Base-by-base conservation (phyloP, 352 stramenopile species). In the Peronospora farinosa region DNA sequence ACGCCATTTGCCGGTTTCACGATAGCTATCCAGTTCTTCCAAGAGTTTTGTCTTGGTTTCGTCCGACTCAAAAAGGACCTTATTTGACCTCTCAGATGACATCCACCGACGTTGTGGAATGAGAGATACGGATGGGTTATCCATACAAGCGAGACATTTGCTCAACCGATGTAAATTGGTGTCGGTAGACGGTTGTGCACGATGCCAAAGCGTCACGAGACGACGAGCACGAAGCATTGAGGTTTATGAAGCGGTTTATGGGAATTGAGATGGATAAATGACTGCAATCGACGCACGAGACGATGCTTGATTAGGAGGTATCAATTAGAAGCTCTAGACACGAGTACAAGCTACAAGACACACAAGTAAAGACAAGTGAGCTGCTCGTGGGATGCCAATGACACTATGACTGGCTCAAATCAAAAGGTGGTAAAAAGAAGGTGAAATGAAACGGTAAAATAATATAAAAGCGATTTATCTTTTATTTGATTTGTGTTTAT, bases 1-100 rank as follows among this genome's bases (percentile, higher is more conserved):
- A 46, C 77, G 79, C 70, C 71, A 90, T 58, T 88, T 80, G 61
- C 79, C 79, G 1, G 42, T 78, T 28, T 88, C 77, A 17, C 74
- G 62, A 37, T 58, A 86, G 9, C 53, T 32, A 23, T 75, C 60
- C 15, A 90, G 55, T 21, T 84, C 74, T 6, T 57, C 41, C 44
- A 80, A 47, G 28, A 75, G 37, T 40, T 65, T 54, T 17, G 36
- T 41, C 50, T 69, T 55, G 13, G 32, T 2, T 6, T 49, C 54
- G 51, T 74, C 41, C 17, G 48, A 36, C 33, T 58, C 55, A 27
- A 50, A 17, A 8, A 32, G 25, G 15, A 47, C 28, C 17, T 47
- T 23, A 23, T 42, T 42, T 32, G 47, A 41, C 27, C 35, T 47
- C 48, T 65, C 53, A 5, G 47, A 54, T 17, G 51, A 64, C 40